Conservation (phyloP, 768 basidiomycete genomes). For the Auricularia sp. region DNA sequence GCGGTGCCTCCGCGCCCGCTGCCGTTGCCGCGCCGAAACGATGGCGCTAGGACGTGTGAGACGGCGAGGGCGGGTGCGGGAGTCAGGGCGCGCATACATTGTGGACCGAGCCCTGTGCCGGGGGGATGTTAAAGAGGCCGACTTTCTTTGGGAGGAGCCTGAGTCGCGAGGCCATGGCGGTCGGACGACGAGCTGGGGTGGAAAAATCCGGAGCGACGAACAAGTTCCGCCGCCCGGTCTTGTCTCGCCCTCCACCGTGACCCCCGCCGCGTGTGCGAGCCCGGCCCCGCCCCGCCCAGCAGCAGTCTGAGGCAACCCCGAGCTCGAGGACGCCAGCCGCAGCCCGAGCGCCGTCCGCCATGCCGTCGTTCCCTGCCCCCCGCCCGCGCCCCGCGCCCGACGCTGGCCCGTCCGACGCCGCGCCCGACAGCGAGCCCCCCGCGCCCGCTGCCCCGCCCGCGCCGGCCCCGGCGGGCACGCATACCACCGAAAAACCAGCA, state of each 20-base stretch:
- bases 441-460: no score
- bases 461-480: neutral
- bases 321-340: neutral
- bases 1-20: slow-evolving; percentile 88
- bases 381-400: neutral
- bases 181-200: neutral
- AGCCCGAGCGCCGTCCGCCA: neutral
- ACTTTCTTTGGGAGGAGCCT: slow-evolving; percentile 34
- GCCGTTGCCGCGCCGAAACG: slow-evolving; percentile 91
- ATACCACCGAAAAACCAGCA: neutral
- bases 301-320: neutral
- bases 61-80: neutral
- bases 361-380: neutral
- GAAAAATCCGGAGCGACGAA: neutral
- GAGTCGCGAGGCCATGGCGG: slow-evolving; percentile 18
- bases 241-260: neutral
- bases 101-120: slow-evolving; percentile 61
- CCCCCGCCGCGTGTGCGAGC: neutral
- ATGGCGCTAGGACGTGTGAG: slow-evolving; percentile 59
- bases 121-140: slow-evolving; percentile 61
- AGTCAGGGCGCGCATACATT: slow-evolving; percentile 33
- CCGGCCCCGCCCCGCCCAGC: neutral
- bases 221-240: neutral
- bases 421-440: no score
- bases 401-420: neutral